Conservation (phyloP, 1,284 basidiomycete genomes). For the Trametes pubescens region DNA sequence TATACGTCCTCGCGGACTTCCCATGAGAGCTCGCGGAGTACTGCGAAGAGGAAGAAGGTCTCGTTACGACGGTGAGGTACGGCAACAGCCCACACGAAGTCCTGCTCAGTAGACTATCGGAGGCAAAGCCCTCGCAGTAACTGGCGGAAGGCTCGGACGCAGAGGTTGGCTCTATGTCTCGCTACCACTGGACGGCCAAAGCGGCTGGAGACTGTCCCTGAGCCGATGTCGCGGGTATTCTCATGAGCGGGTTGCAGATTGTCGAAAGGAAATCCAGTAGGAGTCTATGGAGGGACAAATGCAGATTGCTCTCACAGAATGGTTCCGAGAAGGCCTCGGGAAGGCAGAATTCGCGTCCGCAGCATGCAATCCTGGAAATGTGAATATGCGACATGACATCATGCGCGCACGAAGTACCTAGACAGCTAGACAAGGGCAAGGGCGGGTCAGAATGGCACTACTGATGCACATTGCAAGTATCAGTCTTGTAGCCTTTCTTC, state of each 20-base stretch:
- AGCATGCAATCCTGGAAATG: background rate
- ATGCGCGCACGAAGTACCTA: background rate
- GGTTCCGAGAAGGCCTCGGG: conserved; percentile 1
- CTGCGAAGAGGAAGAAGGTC: background rate
- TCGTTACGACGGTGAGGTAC: background rate
- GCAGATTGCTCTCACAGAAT: background rate
- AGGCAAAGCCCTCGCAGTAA: too few relatives aligned
- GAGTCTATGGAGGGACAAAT: background rate
- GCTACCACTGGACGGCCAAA: background rate
- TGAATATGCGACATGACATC: background rate
- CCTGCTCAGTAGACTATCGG: background rate
- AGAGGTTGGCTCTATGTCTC: background rate
- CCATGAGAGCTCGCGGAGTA: conserved; percentile 2
- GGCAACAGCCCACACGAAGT: background rate
- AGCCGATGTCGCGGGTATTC: background rate
- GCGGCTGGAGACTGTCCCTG: background rate
- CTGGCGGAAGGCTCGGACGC: conserved; percentile 5
- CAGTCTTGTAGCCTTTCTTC: background rate
- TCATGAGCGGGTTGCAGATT: background rate
- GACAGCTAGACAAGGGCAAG: background rate
- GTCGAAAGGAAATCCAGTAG: too few relatives aligned
- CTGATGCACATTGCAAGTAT: background rate
- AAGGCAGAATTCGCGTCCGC: background rate
- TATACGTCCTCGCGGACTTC: conserved; percentile 7
- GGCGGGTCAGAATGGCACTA: background rate